Conservation (phyloP, 1,284 basidiomycete species). For the Microbotryomycetes sp. region DNA sequence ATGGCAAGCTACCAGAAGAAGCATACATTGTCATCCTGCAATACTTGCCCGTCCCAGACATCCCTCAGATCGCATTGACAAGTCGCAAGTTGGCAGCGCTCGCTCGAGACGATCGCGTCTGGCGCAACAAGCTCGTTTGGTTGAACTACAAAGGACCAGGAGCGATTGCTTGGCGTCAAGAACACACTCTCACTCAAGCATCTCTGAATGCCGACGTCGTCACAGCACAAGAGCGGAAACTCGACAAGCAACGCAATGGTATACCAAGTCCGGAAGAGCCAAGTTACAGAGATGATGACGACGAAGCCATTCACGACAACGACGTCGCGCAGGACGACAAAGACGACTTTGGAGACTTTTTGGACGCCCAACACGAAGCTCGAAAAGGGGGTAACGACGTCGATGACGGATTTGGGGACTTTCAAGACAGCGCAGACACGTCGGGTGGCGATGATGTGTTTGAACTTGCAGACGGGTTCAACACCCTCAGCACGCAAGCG, state of each 20-base stretch:
- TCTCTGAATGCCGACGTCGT: conserved; percentile 17
- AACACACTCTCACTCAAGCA: not conserved
- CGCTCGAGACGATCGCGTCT: conserved; percentile 63
- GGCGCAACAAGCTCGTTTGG: conserved; percentile 50
- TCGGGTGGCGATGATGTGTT: conserved; percentile 8
- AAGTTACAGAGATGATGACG: conserved; percentile 56
- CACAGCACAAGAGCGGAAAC: not conserved
- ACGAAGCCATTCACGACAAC: conserved; percentile 52
- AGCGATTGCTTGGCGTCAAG: conserved; percentile 13
- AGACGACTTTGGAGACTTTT: conserved; percentile 87
- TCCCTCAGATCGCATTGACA: conserved; percentile 63
- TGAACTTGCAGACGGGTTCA: conserved; percentile 17
- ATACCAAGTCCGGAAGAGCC: conserved; percentile 40
- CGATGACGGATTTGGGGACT: conserved; percentile 53
- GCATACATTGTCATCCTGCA: conserved; percentile 66
- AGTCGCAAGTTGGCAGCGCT: conserved; percentile 60
- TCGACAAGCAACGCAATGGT: conserved; percentile 4
- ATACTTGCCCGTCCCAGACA: conserved; percentile 66
- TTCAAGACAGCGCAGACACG: conserved; percentile 47
- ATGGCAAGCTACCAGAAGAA: conserved; percentile 71
- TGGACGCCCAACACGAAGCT: conserved; percentile 42
- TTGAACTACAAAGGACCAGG: conserved; percentile 23
- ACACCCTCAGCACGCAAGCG: conserved; percentile 1
- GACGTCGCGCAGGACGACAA: conserved; percentile 51
- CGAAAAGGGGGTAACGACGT: not conserved